Percentiles rank a stretch among this genome's conserved stretches.
Conservation (phyloP, 352 stramenopile species). For the Phytophthora nicotianae region DNA sequence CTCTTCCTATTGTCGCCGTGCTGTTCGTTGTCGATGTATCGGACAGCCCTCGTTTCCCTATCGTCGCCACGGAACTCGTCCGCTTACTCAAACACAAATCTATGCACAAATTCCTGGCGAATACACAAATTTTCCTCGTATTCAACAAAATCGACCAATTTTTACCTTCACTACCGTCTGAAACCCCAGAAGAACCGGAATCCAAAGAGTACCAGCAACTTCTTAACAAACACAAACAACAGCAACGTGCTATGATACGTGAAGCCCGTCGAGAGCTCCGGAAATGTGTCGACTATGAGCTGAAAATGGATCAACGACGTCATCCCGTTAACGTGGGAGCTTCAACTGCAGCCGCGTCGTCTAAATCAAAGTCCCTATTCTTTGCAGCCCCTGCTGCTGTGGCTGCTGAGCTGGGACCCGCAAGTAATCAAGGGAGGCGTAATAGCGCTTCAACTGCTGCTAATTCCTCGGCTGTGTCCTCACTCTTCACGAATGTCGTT, state of each 20-base stretch:
- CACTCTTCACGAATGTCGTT: slow-evolving; percentile 52
- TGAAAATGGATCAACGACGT: slow-evolving; percentile 48
- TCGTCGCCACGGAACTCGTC: slow-evolving; percentile 57
- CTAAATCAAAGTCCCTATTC: slow-evolving; percentile 11
- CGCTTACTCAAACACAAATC: slow-evolving; percentile 49
- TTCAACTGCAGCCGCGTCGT: slow-evolving; percentile 12
- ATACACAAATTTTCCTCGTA: slow-evolving; percentile 52
- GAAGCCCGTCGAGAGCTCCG: slow-evolving; percentile 54
- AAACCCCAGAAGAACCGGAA: slow-evolving; percentile 24
- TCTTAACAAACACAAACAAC: slow-evolving; percentile 25
- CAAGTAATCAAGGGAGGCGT: slow-evolving; percentile 4
- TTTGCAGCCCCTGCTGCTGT: slow-evolving; percentile 16
- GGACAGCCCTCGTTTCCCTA: slow-evolving; percentile 51
- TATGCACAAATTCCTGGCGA: slow-evolving; percentile 30
- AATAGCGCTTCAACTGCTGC: slow-evolving; percentile 6
- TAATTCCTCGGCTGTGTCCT: slow-evolving; percentile 16
- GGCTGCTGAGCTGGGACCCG: slow-evolving; percentile 4
- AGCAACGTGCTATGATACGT: slow-evolving; percentile 35
- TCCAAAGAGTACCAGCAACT: slow-evolving; percentile 32
- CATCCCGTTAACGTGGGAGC: slow-evolving; percentile 28
- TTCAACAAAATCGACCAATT: slow-evolving; percentile 65
- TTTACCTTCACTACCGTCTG: slow-evolving; percentile 5
- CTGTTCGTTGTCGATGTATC: slow-evolving; percentile 61
- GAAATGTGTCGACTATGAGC: slow-evolving; percentile 52
- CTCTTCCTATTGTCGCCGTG: slow-evolving; percentile 45